phyloP scores from a whole-genome alignment of 2,329 filamentous ascomycete genomes.

The Exserohilum turcica region DNA sequence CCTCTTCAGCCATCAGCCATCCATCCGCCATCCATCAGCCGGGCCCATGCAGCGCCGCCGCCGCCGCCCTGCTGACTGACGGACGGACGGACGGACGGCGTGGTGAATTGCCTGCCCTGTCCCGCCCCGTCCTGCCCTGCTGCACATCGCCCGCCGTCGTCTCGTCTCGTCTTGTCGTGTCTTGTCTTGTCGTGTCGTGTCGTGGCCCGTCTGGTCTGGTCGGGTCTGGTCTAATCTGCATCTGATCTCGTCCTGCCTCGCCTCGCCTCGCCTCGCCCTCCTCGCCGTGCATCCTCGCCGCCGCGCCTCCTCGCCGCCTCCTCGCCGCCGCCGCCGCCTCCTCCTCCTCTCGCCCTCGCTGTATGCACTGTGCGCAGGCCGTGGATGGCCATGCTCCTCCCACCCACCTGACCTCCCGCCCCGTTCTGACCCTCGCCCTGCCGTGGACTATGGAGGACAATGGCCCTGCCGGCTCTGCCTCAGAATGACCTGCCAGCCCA shows the following conservation, averaged over 20 bases:
- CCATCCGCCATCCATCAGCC: no score
- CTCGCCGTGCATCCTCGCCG: no score
- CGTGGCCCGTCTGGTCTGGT: slow-evolving; percentile 31
- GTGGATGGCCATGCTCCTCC: slow-evolving; percentile 25
- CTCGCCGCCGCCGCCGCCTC: no score
- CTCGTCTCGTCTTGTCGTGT: slow-evolving; percentile 27
- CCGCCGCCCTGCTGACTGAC: slow-evolving; percentile 32
- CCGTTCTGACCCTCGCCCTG: slow-evolving; percentile 16
- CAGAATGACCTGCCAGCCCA: slow-evolving; percentile 32
- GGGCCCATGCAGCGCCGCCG: slow-evolving; percentile 12
- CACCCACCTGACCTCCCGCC: slow-evolving; percentile 24
- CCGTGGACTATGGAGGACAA: slow-evolving; percentile 41
- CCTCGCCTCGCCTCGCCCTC: no score
- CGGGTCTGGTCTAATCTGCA: not conserved
- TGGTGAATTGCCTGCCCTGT: no score
- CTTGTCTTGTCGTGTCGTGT: not conserved
- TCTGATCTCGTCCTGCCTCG: no score
- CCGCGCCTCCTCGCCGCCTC: no score
- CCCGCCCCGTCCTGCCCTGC: no score
- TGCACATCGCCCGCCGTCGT: slow-evolving; percentile 32
- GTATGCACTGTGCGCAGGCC: slow-evolving; percentile 25
- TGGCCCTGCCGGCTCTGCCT: slow-evolving; percentile 43
- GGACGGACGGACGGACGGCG: slow-evolving; percentile 33
- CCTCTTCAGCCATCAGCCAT: slow-evolving; percentile 3
- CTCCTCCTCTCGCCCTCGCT: no score